Evolutionary conservation across 2,329 filamentous ascomycete genomes (phyloP).

Genomic region (Microdochium nivale): DNA sequence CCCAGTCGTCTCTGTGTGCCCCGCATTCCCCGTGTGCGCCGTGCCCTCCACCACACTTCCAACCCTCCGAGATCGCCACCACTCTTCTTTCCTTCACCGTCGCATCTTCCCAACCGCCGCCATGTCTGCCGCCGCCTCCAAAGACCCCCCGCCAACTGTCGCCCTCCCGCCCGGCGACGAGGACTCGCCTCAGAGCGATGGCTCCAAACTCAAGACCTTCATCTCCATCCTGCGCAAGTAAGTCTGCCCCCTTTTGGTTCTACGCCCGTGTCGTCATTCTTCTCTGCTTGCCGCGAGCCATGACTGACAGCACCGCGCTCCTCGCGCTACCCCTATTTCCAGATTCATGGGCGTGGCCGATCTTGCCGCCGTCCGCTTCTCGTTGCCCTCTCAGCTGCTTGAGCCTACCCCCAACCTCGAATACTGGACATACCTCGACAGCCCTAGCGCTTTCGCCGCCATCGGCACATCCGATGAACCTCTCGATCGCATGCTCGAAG

Average conservation of each 20-base stretch:
- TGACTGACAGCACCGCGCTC: constrained; percentile 15
- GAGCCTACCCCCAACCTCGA: constrained; percentile 96
- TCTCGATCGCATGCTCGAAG: constrained; percentile 88
- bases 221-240: constrained; percentile 82
- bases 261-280: constrained; percentile 7
- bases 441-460: constrained; percentile 78
- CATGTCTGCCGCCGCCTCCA: not conserved
- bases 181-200: constrained; percentile 54
- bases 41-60: not conserved
- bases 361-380: constrained; percentile 93
- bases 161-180: constrained; percentile 12
- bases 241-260: constrained; percentile 21
- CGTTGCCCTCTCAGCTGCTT: constrained; percentile 86
- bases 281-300: too few species aligned
- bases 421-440: constrained; percentile 98
- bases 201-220: constrained; percentile 83
- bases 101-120: not conserved
- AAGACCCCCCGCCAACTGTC: not conserved
- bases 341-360: constrained; percentile 96
- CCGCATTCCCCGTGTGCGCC: not conserved
- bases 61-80: not conserved
- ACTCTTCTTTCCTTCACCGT: not conserved
- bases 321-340: constrained; percentile 7
- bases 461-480: constrained; percentile 86
- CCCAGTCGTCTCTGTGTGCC: not conserved